A percentile compares a stretch with the other conserved stretches of the same genome.
Evolutionary conservation across 495 filamentous ascomycete genomes (phyloP).

Genomic region (Penicillium diatomitis): DNA sequence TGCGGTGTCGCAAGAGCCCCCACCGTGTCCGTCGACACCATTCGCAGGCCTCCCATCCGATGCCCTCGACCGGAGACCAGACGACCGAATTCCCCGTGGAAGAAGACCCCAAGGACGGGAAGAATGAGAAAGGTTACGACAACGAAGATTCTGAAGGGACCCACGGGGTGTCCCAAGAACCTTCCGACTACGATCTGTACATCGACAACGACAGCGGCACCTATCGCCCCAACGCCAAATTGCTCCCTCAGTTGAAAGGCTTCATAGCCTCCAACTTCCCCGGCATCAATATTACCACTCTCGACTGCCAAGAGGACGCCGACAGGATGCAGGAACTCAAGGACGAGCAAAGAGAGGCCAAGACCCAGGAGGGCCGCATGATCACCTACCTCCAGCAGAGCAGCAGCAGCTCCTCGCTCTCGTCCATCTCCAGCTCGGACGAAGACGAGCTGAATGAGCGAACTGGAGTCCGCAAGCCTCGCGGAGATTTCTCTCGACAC

Average conservation of each 20-base stretch:
- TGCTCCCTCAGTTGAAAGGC: slow-evolving; percentile 57
- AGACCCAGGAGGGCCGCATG: slow-evolving; percentile 53
- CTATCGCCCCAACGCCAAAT: slow-evolving; percentile 71
- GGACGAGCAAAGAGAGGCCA: slow-evolving; percentile 49
- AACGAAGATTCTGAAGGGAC: slow-evolving; percentile 31
- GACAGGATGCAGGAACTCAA: slow-evolving; percentile 54
- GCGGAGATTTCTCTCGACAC: slow-evolving; percentile 21
- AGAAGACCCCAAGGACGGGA: slow-evolving; percentile 9
- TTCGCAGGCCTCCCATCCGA: slow-evolving; percentile 3
- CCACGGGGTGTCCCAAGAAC: slow-evolving; percentile 39
- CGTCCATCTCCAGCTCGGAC: slow-evolving; percentile 62
- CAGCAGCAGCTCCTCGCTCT: slow-evolving; percentile 35
- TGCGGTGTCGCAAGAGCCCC: slow-evolving; percentile 53
- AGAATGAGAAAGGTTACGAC: slow-evolving; percentile 17
- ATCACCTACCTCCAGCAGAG: slow-evolving; percentile 58
- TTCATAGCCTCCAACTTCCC: slow-evolving; percentile 66
- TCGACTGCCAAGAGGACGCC: slow-evolving; percentile 59
- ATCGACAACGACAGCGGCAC: slow-evolving; percentile 96
- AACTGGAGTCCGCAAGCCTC: slow-evolving; percentile 26
- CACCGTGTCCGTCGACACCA: slow-evolving; percentile 15
- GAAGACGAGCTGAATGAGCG: slow-evolving; percentile 60
- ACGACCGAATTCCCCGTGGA: slow-evolving; percentile 28
- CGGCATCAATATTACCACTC: slow-evolving; percentile 58
- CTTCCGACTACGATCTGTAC: slow-evolving; percentile 68
- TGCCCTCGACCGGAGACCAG: slow-evolving; percentile 1